Evolutionary conservation across 2,329 filamentous ascomycete species (phyloP).

Genomic region (Phyllosticta citribraziliensis): DNA sequence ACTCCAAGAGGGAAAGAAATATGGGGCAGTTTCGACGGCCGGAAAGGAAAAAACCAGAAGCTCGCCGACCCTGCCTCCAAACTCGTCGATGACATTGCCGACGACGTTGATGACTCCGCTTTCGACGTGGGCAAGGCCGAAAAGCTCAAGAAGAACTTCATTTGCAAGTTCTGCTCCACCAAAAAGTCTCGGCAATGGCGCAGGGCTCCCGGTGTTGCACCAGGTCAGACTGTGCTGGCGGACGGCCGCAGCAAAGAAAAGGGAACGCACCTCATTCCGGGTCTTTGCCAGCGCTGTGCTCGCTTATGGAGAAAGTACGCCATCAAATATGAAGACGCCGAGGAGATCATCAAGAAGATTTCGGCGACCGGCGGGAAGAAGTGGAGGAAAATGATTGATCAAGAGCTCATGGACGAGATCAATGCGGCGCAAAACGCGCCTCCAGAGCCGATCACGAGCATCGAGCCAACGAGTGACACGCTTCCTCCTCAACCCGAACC

Average conservation of each 20-base stretch:
- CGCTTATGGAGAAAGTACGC: conserved; percentile 93
- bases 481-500: conserved; percentile 32
- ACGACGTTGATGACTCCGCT: conserved; percentile 88
- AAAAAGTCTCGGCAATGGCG: conserved; percentile 83
- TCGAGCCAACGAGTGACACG: conserved; percentile 16
- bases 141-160: conserved; percentile 70
- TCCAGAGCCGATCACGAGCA: conserved; percentile 13
- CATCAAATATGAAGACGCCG: conserved; percentile 88
- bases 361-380: conserved; percentile 68
- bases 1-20: conserved; percentile 73
- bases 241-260: conserved; percentile 74
- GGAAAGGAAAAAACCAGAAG: conserved; percentile 83
- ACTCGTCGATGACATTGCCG: conserved; percentile 82
- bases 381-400: conserved; percentile 82
- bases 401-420: conserved; percentile 73
- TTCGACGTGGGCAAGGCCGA: conserved; percentile 83
- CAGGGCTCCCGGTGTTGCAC: conserved; percentile 67
- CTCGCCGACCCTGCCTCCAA: conserved; percentile 58
- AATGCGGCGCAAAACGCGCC: conserved; percentile 26
- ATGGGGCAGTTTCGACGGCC: conserved; percentile 79
- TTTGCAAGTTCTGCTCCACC: conserved; percentile 86
- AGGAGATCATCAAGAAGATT: conserved; percentile 84
- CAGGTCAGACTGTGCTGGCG: conserved; percentile 58
- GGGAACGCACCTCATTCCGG: conserved; percentile 61
- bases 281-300: conserved; percentile 82